These are phyloP conservation scores for Phytophthora nicotianae DNA, from an alignment of 352 stramenopile species.

Conservation along the genomic window DNA sequence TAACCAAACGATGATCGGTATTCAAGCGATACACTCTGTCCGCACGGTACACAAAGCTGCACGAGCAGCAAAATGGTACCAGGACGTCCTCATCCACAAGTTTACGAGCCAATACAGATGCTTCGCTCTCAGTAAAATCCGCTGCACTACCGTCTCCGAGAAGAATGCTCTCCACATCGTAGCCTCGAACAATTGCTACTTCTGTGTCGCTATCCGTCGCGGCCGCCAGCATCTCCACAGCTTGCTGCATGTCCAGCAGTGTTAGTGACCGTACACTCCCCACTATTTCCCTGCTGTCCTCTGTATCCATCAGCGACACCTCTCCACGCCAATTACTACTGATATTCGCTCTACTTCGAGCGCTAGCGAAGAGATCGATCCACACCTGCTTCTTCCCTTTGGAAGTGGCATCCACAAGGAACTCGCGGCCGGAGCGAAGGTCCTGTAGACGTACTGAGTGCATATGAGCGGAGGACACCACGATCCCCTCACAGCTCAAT, in stretches of 20 bases:
- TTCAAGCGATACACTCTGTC: slow-evolving; percentile 47
- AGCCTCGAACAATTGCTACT: slow-evolving; percentile 29
- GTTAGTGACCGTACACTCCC: background rate
- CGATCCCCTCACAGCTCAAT: slow-evolving; percentile 53
- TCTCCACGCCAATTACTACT: slow-evolving; percentile 24
- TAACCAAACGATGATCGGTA: slow-evolving; percentile 20
- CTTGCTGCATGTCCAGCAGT: slow-evolving; percentile 27
- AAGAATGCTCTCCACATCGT: slow-evolving; percentile 40
- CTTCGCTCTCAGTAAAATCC: slow-evolving; percentile 29
- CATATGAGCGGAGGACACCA: slow-evolving; percentile 66
- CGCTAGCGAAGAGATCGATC: slow-evolving; percentile 52
- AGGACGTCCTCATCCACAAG: slow-evolving; percentile 40
- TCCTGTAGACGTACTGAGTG: slow-evolving; percentile 58
- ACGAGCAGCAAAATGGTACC: slow-evolving; percentile 41
- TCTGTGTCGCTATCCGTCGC: slow-evolving; percentile 29
- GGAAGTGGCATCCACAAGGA: slow-evolving; percentile 47
- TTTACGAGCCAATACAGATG: slow-evolving; percentile 7
- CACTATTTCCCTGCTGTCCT: background rate
- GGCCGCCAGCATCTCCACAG: slow-evolving; percentile 37
- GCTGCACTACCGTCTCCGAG: slow-evolving; percentile 22
- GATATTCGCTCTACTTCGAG: slow-evolving; percentile 31
- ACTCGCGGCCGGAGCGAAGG: slow-evolving; percentile 45
- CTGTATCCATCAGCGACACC: background rate
- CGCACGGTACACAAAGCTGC: slow-evolving; percentile 30
- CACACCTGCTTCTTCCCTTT: slow-evolving; percentile 60